Percentiles rank a stretch among this genome's conserved stretches.
These are phyloP conservation scores for Myxozyma nipponensis DNA, from an alignment of 805 yeast genomes.

Conservation along the genomic window DNA sequence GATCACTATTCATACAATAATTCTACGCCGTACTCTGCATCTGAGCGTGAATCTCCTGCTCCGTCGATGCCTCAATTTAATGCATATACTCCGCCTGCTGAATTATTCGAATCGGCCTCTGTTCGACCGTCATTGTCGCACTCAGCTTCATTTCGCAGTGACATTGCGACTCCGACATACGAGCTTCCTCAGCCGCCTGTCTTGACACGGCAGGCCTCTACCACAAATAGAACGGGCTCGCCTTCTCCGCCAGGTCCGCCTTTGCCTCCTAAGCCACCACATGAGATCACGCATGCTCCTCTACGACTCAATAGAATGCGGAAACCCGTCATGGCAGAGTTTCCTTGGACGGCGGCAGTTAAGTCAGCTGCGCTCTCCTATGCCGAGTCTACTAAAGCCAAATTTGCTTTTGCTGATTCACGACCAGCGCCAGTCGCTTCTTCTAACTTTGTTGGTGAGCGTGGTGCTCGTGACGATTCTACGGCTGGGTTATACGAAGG, in stretches of 20 bases:
- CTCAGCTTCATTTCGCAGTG: slow-evolving; percentile 8
- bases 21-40: neutral
- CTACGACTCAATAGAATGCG: slow-evolving; percentile 12
- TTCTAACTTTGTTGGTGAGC: neutral
- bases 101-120: neutral
- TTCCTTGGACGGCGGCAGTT: slow-evolving; percentile 22
- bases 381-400: neutral
- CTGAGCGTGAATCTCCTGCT: neutral
- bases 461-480: neutral
- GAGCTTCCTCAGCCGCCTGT: slow-evolving; percentile 1
- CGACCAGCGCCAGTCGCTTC: neutral
- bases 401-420: neutral
- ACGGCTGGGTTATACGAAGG: slow-evolving; percentile 16
- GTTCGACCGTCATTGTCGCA: slow-evolving; percentile 2
- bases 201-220: slow-evolving; percentile 10
- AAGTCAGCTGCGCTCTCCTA: slow-evolving; percentile 13
- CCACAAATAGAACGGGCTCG: slow-evolving; percentile 1
- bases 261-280: slow-evolving; percentile 24
- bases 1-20: neutral
- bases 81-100: neutral
- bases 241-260: slow-evolving; percentile 23
- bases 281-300: slow-evolving; percentile 12
- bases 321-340: slow-evolving; percentile 20
- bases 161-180: neutral
- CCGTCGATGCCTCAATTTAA: neutral